phyloP scores from a whole-genome alignment of 768 basidiomycete species.

The Floccularia luteovirens region DNA sequence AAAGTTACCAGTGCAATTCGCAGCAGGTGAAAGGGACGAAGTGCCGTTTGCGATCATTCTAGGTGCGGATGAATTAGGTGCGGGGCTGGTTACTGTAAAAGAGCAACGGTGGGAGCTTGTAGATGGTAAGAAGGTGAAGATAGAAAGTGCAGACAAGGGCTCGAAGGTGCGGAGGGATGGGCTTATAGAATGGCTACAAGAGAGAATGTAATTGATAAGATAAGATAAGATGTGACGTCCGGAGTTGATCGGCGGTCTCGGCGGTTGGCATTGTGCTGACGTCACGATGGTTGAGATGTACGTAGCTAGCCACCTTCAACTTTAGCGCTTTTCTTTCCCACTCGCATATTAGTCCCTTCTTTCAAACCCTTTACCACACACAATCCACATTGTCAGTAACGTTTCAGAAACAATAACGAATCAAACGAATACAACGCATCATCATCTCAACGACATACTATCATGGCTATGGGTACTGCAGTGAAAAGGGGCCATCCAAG shows the following conservation, averaged over 20 bases:
- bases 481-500: slow-evolving; percentile 7
- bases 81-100: slow-evolving; percentile 85
- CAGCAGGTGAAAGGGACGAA: slow-evolving; percentile 83
- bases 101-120: slow-evolving; percentile 80
- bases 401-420: no score
- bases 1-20: slow-evolving; percentile 81
- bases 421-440: no score
- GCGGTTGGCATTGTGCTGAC: no score
- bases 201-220: slow-evolving; percentile 33
- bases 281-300: no score
- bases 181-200: slow-evolving; percentile 57
- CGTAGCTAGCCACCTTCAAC: no score
- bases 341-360: no score
- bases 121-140: slow-evolving; percentile 66
- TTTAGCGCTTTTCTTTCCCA: no score
- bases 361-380: no score
- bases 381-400: no score
- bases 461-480: slow-evolving; percentile 5
- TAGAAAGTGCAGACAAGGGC: slow-evolving; percentile 55
- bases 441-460: no score
- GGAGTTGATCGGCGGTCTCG: no score
- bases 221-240: no score
- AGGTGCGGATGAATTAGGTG: slow-evolving; percentile 79
- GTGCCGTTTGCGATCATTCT: slow-evolving; percentile 91
- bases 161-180: slow-evolving; percentile 54